Percentiles rank a stretch among this genome's conserved stretches.
phyloP scores from a whole-genome alignment of 306 rosid species.

The Neltuma alba region DNA sequence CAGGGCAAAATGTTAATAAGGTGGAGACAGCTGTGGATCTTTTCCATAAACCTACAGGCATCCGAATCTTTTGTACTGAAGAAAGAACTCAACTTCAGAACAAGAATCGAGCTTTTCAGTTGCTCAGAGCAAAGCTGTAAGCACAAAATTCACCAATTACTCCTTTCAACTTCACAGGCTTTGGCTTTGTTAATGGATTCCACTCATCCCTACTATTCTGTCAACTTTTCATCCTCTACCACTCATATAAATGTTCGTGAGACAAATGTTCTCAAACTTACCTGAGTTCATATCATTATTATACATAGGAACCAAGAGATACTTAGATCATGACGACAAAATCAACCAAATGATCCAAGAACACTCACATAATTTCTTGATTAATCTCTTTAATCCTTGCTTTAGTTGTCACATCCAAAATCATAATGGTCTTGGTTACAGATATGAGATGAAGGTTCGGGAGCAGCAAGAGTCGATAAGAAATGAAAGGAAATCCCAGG shows the following conservation, averaged over 20 bases:
- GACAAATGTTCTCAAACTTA: constrained; percentile 28
- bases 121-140: constrained; percentile 97
- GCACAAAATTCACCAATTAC: constrained; percentile 29
- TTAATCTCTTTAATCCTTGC: constrained; percentile 26
- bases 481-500: constrained; percentile 84
- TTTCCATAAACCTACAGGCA: constrained; percentile 94
- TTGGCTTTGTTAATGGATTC: constrained; percentile 23
- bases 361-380: constrained; percentile 1
- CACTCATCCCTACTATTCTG: constrained; percentile 4
- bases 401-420: constrained; percentile 29
- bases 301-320: constrained; percentile 29
- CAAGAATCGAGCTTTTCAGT: constrained; percentile 86
- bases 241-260: constrained; percentile 18
- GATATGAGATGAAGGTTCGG: constrained; percentile 89
- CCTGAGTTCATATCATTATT: constrained; percentile 25
- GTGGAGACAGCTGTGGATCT: constrained; percentile 99
- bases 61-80: constrained; percentile 97
- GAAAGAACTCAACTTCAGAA: constrained; percentile 93
- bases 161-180: constrained; percentile 16
- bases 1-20: constrained; percentile 99
- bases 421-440: constrained; percentile 46
- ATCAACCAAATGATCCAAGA: constrained; percentile 24
- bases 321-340: constrained; percentile 29
- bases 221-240: constrained; percentile 9
- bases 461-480: constrained; percentile 90